Evolutionary conservation across 1,284 basidiomycete species (phyloP), one percentile per base, ranked within the genome.

Genomic region (Entoloma clypeatum): DNA sequence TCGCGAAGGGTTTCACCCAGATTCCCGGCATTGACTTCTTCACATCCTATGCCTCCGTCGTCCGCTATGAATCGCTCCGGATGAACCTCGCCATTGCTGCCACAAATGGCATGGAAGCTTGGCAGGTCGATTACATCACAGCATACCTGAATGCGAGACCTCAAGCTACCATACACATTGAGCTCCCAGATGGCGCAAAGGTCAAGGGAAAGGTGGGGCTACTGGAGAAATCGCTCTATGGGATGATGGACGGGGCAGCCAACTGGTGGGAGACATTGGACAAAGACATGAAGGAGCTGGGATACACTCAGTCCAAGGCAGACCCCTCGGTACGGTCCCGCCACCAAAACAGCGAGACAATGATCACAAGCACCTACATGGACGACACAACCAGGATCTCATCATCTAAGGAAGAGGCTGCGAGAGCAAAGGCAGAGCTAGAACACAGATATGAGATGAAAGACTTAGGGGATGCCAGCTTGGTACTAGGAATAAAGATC

Each of bases 31-130:
- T 36, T 11, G 38, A 48, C 13, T 48, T 38, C 35, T 49, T 58
- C 10, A 49, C 70, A 30, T 68, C 60, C 0, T 67, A 58, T 29
- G 52, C 65, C 0, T 59, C 67, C 0, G 55, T 67, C 0, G 59
- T 56, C 3, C 44, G 53, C 1, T 52, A 63, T 5, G 36, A 49
- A 1, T 60, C 63, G 0, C 46, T 69, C 5, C 39, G 51, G 0
- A 51, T 58, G 1, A 37, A 59, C 0, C 40, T 64, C 0, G 54
- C 61, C 2, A 43, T 66, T 6, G 60, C 59, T n/a, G 55, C 53
- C 0, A 10, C 35, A 1, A 26, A 42, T 1, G 49, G 54, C 10
- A 42, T 56, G 9, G 35, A 57, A 10, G 28, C 59, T 8, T 49
- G 52, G 38, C 49, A 53, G 38, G 44, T 65, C 7, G 60, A 70